Conservation (phyloP, 805 yeast species). For the Cyberlindnera subsufficiens region DNA sequence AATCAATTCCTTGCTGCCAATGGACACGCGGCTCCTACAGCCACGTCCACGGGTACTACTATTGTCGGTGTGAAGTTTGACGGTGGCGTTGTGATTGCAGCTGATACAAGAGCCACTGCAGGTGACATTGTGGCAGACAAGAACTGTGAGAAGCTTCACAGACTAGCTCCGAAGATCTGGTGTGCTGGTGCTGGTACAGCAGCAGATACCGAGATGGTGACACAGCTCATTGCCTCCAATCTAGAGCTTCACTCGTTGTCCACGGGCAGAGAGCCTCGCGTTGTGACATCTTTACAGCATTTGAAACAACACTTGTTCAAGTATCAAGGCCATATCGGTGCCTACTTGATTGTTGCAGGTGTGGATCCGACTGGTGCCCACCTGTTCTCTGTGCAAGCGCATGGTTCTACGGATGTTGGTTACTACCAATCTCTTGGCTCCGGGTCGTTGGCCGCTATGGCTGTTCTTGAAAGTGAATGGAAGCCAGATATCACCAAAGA, state of each 20-base stretch:
- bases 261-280: constrained; percentile 84
- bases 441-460: constrained; percentile 98
- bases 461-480: constrained; percentile 89
- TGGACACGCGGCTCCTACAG: constrained; percentile 76
- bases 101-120: constrained; percentile 97
- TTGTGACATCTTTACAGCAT: constrained; percentile 87
- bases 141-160: constrained; percentile 92
- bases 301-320: constrained; percentile 93
- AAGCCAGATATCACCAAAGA: constrained; percentile 70
- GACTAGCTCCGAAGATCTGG: constrained; percentile 89
- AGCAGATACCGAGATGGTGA: constrained; percentile 97
- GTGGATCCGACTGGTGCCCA: constrained; percentile 95
- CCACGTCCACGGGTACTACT: constrained; percentile 98
- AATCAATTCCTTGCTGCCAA: constrained; percentile 65
- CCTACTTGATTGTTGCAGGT: constrained; percentile 97
- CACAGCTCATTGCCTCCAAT: constrained; percentile 86
- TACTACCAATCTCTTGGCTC: constrained; percentile 90
- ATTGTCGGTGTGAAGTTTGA: constrained; percentile 93
- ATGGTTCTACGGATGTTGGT: constrained; percentile 96
- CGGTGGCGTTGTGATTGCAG: constrained; percentile 96
- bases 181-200: constrained; percentile 99
- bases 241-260: constrained; percentile 84
- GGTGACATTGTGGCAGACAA: constrained; percentile 97
- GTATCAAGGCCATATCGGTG: constrained; percentile 97
- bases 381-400: constrained; percentile 90